Conservation (phyloP, 345 rosid genomes). For the Euphorbia tirucalli region DNA sequence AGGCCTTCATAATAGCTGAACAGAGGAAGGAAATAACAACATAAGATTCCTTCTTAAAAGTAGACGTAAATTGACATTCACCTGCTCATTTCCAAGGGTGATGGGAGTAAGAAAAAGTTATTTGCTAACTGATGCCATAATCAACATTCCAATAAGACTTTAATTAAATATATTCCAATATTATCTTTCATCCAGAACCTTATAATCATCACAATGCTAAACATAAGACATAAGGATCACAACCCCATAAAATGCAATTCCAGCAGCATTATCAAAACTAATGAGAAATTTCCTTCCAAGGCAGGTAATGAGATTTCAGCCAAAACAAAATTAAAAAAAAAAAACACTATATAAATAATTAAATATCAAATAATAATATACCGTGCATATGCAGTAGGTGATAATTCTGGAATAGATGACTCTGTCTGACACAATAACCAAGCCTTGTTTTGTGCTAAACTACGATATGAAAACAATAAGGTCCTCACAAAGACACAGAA, state of each 20-base stretch:
- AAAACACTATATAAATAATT: no score
- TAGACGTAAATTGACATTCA: constrained; percentile 6
- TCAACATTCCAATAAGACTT: not conserved
- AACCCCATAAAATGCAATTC: not conserved
- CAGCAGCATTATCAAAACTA: not conserved
- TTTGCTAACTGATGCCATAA: not conserved
- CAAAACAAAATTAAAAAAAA: not conserved
- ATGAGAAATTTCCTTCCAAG: not conserved
- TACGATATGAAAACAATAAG: not conserved
- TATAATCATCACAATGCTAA: not conserved
- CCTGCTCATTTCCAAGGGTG: not conserved
- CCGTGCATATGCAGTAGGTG: not conserved
- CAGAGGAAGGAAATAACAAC: not conserved
- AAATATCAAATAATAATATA: not conserved
- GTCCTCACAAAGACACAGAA: not conserved
- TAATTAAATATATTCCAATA: not conserved
- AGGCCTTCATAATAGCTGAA: constrained; percentile 90
- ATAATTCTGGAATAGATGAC: not conserved
- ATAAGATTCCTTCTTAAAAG: constrained; percentile 7
- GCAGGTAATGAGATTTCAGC: not conserved
- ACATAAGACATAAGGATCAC: not conserved
- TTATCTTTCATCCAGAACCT: not conserved
- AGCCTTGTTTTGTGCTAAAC: not conserved
- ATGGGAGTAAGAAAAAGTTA: not conserved
- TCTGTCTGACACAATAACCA: not conserved